These are phyloP conservation scores for Yueomyces sp. DNA, from an alignment of 805 yeast genomes.

Conservation along the genomic window DNA sequence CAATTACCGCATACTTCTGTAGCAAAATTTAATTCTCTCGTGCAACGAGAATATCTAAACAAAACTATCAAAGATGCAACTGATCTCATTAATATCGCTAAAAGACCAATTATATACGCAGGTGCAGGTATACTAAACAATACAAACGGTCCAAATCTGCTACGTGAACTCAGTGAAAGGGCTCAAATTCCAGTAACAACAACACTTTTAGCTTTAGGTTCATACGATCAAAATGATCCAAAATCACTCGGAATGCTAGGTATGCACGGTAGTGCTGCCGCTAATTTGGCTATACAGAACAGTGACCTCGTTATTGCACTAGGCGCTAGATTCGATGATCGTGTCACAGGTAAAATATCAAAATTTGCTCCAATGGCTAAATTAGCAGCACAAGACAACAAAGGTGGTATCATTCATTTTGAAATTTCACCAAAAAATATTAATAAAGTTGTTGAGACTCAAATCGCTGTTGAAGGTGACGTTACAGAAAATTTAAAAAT, in stretches of 20 bases:
- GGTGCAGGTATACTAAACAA: constrained; percentile 83
- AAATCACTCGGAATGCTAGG: constrained; percentile 94
- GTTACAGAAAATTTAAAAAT: constrained; percentile 64
- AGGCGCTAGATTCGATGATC: constrained; percentile 97
- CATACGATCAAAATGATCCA: constrained; percentile 82
- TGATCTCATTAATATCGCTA: constrained; percentile 61
- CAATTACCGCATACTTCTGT: constrained; percentile 65
- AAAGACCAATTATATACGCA: constrained; percentile 78
- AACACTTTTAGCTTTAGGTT: constrained; percentile 86
- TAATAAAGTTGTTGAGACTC: constrained; percentile 92
- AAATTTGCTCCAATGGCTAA: constrained; percentile 92
- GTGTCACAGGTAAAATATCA: constrained; percentile 79
- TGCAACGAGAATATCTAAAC: constrained; percentile 59
- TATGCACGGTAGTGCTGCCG: constrained; percentile 96
- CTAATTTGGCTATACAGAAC: constrained; percentile 84
- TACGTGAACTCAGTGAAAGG: constrained; percentile 78
- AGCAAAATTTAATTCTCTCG: constrained; percentile 53
- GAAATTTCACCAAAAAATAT: constrained; percentile 95
- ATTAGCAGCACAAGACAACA: constrained; percentile 70
- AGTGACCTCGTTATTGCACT: constrained; percentile 90
- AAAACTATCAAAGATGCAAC: constrained; percentile 71
- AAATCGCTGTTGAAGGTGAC: constrained; percentile 95
- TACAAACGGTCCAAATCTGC: constrained; percentile 63
- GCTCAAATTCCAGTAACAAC: constrained; percentile 95
- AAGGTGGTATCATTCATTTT: constrained; percentile 95